Conservation (phyloP, 2,329 filamentous ascomycete genomes). For the Xylariaceae sp. region DNA sequence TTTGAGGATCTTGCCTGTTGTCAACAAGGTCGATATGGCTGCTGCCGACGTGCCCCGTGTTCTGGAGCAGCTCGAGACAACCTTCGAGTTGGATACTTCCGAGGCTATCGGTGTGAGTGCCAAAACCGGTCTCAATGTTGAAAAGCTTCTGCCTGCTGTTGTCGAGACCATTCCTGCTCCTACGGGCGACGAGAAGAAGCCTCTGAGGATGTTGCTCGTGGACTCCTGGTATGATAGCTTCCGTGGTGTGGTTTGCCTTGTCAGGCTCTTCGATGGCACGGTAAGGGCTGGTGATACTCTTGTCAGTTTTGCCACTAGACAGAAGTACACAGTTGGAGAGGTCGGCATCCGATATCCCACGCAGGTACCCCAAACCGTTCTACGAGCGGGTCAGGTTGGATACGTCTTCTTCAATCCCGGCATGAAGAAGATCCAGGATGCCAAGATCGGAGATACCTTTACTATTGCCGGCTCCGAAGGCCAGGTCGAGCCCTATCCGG, state of each 20-base stretch:
- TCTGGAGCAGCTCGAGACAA: slow-evolving; percentile 77
- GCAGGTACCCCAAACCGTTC: slow-evolving; percentile 71
- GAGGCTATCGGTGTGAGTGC: slow-evolving; percentile 74
- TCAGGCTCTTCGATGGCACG: slow-evolving; percentile 85
- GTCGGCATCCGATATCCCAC: slow-evolving; percentile 95
- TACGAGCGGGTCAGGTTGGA: slow-evolving; percentile 90
- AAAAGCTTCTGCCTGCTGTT: slow-evolving; percentile 76
- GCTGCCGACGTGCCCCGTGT: slow-evolving; percentile 84
- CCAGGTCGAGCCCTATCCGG: slow-evolving; percentile 74
- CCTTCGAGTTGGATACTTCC: slow-evolving; percentile 81
- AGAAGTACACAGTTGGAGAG: slow-evolving; percentile 90
- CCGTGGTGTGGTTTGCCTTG: slow-evolving; percentile 85
- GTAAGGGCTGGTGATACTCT: slow-evolving; percentile 79
- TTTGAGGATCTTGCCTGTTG: slow-evolving; percentile 78
- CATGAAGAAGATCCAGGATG: slow-evolving; percentile 95
- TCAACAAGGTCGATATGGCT: slow-evolving; percentile 95
- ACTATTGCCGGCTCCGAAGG: slow-evolving; percentile 76
- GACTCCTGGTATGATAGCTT: slow-evolving; percentile 99
- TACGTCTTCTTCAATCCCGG: slow-evolving; percentile 97
- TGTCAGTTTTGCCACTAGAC: slow-evolving; percentile 81
- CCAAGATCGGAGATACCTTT: slow-evolving; percentile 93
- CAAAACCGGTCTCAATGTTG: slow-evolving; percentile 88
- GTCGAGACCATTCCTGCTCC: slow-evolving; percentile 82
- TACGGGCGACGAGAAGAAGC: slow-evolving; percentile 65
- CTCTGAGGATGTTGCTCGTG: slow-evolving; percentile 80